Base-by-base conservation (phyloP, 2,329 filamentous ascomycete genomes). In the Aspergillus pseudotamarii region DNA sequence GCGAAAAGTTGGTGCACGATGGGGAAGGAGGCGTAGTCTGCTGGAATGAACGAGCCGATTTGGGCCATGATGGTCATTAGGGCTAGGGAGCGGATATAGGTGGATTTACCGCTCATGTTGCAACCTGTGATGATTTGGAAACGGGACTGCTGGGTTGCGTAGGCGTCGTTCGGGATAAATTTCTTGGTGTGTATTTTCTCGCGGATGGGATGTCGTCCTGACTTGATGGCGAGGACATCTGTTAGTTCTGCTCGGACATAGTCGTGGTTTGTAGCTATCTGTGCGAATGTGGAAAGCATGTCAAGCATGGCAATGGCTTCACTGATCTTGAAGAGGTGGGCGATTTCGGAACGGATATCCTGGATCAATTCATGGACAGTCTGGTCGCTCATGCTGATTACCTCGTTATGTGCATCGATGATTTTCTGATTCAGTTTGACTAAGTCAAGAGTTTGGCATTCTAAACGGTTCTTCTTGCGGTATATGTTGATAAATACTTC, bases 81-180 rank as follows among this genome's bases (percentile, higher is more conserved):
- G 0, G 94, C 92, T 28, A 96, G 83, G 1, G 91, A 90, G 57
- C 93, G 88, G 66, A 98, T 97, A 72, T 97, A 98, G 0, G 94
- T 99, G 67, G 91, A 96, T 76, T 98, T 99, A 0, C 94, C 95
- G 70, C 93, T 96, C 95, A 99, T 99, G 71, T 99, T 99, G 75
- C 92, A 96, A 4, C 95, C 94, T 0, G 94, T 98, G 66, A 99
- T 89, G 65, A 98, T 91, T 68, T 98, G 94, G 71, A 97, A 96
- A 1, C 94, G 88, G 41, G 89, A 88, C 64, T 94, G 89, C 38
- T 90, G 85, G 0, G 89, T 91, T 3, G 92, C 90, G 71, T 94
- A 98, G 32, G 94, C 91, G 72, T 98, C 94, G 67, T 98, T 98
- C 0, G 95, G 91, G 4, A 98, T 83, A 73, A 91, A 96, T 26